Evolutionary conservation across 106 monocot species (phyloP).

Genomic region (Chionographis japonica): DNA sequence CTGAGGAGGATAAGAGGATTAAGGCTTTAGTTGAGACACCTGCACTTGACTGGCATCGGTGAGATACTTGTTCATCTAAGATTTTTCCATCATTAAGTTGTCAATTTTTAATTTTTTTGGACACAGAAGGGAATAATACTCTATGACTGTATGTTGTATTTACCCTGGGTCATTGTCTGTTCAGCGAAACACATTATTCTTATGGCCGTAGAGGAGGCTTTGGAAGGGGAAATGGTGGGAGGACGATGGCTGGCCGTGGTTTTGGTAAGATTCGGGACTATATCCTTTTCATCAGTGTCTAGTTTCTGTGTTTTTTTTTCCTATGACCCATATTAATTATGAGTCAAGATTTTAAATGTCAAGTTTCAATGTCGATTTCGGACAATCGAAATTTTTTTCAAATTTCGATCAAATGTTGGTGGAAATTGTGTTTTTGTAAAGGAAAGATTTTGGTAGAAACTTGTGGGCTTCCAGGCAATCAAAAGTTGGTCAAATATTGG

Average conservation of each 20-base stretch:
- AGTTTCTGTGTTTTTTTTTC: too few species aligned
- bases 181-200: constrained; percentile 60
- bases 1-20: constrained; percentile 90
- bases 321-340: too few species aligned
- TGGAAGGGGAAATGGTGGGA: constrained; percentile 88
- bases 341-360: too few species aligned
- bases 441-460: too few species aligned
- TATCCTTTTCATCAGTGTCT: background rate
- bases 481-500: too few species aligned
- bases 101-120: background rate
- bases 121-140: background rate
- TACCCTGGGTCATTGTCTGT: constrained; percentile 11
- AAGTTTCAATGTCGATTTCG: too few species aligned
- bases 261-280: constrained; percentile 49
- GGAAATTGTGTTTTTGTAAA: too few species aligned
- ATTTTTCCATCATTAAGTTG: background rate
- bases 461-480: too few species aligned
- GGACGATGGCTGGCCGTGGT: constrained; percentile 75
- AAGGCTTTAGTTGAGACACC: constrained; percentile 86
- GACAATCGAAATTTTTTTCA: too few species aligned
- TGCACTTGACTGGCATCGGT: constrained; percentile 85
- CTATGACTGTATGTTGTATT: background rate
- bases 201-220: constrained; percentile 80
- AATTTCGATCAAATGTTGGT: too few species aligned
- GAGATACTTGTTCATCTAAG: constrained; percentile 9